phyloP scores from a whole-genome alignment of 208 protist species.

The Leishmania tarentolae region DNA sequence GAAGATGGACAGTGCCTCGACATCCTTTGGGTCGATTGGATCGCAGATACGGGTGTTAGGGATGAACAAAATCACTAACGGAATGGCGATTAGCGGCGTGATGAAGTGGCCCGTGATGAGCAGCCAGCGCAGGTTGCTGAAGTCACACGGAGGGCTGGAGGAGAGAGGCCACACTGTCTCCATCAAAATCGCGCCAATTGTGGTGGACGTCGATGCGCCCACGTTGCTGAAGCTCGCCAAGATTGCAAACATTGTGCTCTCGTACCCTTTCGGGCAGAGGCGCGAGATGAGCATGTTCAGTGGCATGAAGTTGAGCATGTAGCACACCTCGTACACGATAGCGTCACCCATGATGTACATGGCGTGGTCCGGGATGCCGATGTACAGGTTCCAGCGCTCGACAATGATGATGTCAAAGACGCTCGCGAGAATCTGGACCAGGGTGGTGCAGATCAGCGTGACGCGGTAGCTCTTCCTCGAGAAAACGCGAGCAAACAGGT shows the following conservation, averaged over 20 bases:
- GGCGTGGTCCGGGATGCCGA: slow-evolving; percentile 53
- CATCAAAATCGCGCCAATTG: slow-evolving; percentile 61
- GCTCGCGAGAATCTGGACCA: slow-evolving; percentile 43
- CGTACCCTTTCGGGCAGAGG: slow-evolving; percentile 72
- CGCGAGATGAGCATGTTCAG: slow-evolving; percentile 76
- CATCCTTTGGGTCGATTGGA: slow-evolving; percentile 36
- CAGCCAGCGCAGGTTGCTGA: slow-evolving; percentile 57
- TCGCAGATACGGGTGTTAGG: slow-evolving; percentile 62
- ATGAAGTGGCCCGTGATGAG: slow-evolving; percentile 58
- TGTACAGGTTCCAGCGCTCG: slow-evolving; percentile 61
- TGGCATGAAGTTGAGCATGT: slow-evolving; percentile 76
- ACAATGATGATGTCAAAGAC: slow-evolving; percentile 74
- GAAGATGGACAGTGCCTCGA: slow-evolving; percentile 4
- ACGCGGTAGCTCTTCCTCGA: slow-evolving; percentile 50
- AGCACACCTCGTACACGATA: slow-evolving; percentile 59
- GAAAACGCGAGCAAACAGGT: slow-evolving; percentile 47
- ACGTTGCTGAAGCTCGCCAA: slow-evolving; percentile 82
- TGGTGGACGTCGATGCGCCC: slow-evolving; percentile 47
- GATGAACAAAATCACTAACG: slow-evolving; percentile 66
- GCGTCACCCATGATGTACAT: slow-evolving; percentile 74
- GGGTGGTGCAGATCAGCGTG: slow-evolving; percentile 54
- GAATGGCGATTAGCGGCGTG: slow-evolving; percentile 47
- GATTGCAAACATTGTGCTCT: slow-evolving; percentile 77
- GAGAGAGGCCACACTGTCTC: slow-evolving; percentile 52
- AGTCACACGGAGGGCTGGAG: slow-evolving; percentile 61